Conservation (phyloP, 1,284 basidiomycete species). For the Boletus sp. region DNA sequence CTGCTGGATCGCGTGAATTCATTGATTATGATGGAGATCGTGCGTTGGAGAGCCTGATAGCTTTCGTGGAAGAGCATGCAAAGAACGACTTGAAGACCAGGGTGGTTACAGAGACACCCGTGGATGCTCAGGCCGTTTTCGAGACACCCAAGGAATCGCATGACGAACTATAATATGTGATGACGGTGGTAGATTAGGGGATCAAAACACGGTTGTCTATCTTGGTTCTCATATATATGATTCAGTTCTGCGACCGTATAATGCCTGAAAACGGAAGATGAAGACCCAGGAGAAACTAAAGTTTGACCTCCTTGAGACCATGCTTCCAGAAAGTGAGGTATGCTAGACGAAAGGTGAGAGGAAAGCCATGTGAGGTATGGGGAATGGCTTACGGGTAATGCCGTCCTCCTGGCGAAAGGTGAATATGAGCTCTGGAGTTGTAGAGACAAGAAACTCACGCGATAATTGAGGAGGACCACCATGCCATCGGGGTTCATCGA, state of each 20-base stretch:
- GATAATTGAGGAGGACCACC: constrained; percentile 88
- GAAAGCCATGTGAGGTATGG: not conserved
- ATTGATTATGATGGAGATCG: constrained; percentile 95
- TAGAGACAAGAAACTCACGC: constrained; percentile 47
- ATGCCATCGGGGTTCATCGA: constrained; percentile 87
- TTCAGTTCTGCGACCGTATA: constrained; percentile 21
- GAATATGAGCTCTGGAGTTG: constrained; percentile 6
- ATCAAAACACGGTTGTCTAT: constrained; percentile 31
- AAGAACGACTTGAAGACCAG: constrained; percentile 58
- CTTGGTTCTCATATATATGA: constrained; percentile 21
- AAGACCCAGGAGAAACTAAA: constrained; percentile 42
- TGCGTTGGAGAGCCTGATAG: constrained; percentile 81
- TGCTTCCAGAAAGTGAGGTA: constrained; percentile 96
- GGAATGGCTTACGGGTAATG: constrained; percentile 65
- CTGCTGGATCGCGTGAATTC: constrained; percentile 85
- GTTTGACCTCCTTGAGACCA: constrained; percentile 79
- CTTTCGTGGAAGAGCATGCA: constrained; percentile 83
- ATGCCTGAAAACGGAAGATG: constrained; percentile 2
- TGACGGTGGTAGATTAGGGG: constrained; percentile 21
- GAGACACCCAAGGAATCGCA: constrained; percentile 33
- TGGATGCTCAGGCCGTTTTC: constrained; percentile 31
- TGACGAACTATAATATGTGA: constrained; percentile 33
- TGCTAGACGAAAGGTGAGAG: constrained; percentile 50
- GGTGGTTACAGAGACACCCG: constrained; percentile 19
- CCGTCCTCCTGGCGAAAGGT: constrained; percentile 60